Conservation (phyloP, 192 early-diverging fungal species). For the Backusella westeae region DNA sequence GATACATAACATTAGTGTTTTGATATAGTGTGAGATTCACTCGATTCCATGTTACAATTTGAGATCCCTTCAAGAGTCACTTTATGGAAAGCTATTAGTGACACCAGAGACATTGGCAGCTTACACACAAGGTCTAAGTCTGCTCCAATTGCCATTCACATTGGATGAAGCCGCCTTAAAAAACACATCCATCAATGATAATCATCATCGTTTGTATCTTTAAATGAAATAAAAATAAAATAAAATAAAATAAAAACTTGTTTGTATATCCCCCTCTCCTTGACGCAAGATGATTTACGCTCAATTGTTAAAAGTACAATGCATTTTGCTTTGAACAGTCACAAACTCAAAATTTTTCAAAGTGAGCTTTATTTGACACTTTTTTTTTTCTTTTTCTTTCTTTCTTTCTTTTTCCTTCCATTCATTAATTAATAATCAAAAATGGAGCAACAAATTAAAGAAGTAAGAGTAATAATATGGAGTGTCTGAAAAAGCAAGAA, state of each 20-base stretch:
- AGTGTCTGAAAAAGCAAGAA: neutral
- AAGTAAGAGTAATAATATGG: neutral
- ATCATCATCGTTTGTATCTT: conserved; percentile 33
- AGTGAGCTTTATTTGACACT: neutral
- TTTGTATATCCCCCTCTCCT: too few relatives aligned
- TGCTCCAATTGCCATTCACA: neutral
- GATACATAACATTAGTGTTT: too few relatives aligned
- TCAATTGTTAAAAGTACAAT: too few relatives aligned
- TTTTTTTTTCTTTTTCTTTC: too few relatives aligned
- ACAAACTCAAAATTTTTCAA: neutral
- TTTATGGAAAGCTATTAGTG: conserved; percentile 24
- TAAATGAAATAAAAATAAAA: conserved; percentile 5
- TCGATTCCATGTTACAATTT: conserved; percentile 26
- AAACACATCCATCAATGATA: conserved; percentile 15
- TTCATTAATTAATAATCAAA: neutral
- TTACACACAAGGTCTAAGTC: conserved; percentile 8
- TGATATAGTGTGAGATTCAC: conserved; percentile 25
- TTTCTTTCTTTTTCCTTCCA: neutral
- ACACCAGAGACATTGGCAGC: conserved; percentile 24
- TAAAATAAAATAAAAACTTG: too few relatives aligned
- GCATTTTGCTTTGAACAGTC: neutral
- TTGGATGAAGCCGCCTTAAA: conserved; percentile 8
- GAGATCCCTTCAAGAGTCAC: conserved; percentile 28
- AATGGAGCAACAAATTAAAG: conserved; percentile 15
- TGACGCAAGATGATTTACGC: too few relatives aligned